Base-by-base conservation (phyloP, 2,329 filamentous ascomycete species). In the Exophiala viscosa region DNA sequence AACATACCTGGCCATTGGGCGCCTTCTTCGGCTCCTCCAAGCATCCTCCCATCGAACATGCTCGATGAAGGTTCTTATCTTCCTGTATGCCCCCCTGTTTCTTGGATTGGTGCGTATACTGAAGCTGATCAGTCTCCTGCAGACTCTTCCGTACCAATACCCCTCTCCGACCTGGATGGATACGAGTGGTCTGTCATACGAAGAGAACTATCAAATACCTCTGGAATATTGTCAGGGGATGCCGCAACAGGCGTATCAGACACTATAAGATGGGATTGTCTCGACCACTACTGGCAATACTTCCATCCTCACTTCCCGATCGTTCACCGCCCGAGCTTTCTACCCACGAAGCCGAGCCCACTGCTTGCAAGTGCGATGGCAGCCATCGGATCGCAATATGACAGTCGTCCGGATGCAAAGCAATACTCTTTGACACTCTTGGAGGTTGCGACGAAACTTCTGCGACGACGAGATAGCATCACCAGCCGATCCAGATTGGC, bases 151-250 rank as follows among this genome's bases (percentile, higher is more conserved):
- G 41, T 73, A 66, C 62, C 67, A 67, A 54, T 70, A 70, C 60
- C 67, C 65, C 61, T 70, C 67, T 62, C 66, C 65, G 57, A 65
- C 62, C 49, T 74, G 71, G 72, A 65, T 66, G 60, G 66, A 65
- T 52, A 63, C 66, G 60, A 70, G 61, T 64, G 63, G 64, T 58
- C 61, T 67, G 52, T 64, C 62, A 55, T 73, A 68, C 64, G 69
- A 69, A 55, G 67, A 66, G 61, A 69, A 60, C 60, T 65, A 65
- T 56, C 67, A 65, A 59, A 64, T 63, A 52, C 67, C 63, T 60
- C 64, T 61, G 60, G 65, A 60, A 41, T 66, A 64, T 36, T 68
- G 63, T 61, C 62, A 60, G 54, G 59, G 63, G 46, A 64, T 65
- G 48, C 62, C 64, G 60, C 63, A 62, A 52, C 69, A 67, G 68